A percentile compares a stretch with the other conserved stretches of the same genome.
These are phyloP conservation scores for Penicillium maclennaniae DNA, from an alignment of 495 filamentous ascomycete species.

Conservation along the genomic window DNA sequence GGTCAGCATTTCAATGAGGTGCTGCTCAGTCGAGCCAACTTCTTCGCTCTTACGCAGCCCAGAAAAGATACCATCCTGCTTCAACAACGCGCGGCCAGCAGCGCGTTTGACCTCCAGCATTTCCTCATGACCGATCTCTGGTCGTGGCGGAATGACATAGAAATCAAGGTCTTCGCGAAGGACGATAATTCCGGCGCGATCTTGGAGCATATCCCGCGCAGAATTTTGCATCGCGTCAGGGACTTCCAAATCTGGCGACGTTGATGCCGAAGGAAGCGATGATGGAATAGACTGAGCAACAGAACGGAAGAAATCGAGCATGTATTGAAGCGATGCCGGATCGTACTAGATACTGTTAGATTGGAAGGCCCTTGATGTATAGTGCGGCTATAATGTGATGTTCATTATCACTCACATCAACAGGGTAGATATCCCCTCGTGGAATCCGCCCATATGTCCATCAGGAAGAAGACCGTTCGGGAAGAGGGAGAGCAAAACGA, in stretches of 20 bases:
- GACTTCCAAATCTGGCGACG: slow-evolving; percentile 59
- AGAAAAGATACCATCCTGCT: slow-evolving; percentile 94
- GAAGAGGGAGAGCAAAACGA: slow-evolving; percentile 96
- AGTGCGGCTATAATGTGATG: not conserved
- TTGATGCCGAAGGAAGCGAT: slow-evolving; percentile 56
- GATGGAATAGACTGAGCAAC: slow-evolving; percentile 91
- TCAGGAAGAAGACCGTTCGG: slow-evolving; percentile 97
- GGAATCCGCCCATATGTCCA: slow-evolving; percentile 89
- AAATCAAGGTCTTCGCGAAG: slow-evolving; percentile 96
- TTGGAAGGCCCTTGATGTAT: slow-evolving; percentile 35
- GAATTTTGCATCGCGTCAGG: slow-evolving; percentile 67
- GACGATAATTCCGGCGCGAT: slow-evolving; percentile 95
- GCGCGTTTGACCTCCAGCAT: slow-evolving; percentile 97
- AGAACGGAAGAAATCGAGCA: slow-evolving; percentile 97
- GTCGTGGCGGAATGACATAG: slow-evolving; percentile 87
- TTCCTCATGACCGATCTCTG: slow-evolving; percentile 79
- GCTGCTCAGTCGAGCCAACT: slow-evolving; percentile 92
- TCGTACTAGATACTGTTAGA: slow-evolving; percentile 81
- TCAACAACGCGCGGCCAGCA: slow-evolving; percentile 79
- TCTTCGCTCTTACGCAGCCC: slow-evolving; percentile 93
- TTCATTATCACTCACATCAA: slow-evolving; percentile 70
- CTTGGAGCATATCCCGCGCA: slow-evolving; percentile 71
- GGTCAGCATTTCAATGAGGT: slow-evolving; percentile 98
- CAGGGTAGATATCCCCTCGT: slow-evolving; percentile 90
- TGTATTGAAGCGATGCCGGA: slow-evolving; percentile 92